Conservation (phyloP, 306 rosid species). For the Urtica urens region DNA sequence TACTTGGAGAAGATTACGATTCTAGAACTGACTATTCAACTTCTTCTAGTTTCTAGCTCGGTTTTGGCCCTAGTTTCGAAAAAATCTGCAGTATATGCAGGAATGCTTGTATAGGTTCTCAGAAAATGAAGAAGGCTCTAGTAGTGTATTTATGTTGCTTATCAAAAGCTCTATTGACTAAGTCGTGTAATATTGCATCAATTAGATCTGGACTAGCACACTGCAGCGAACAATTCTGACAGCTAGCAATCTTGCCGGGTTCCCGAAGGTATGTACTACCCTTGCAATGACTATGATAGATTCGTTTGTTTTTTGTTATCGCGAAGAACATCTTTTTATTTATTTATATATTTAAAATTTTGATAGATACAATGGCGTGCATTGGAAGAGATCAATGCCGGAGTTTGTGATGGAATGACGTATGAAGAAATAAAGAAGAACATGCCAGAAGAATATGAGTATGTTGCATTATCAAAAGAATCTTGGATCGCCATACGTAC, state of each 20-base stretch:
- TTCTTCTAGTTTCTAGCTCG: slow-evolving; percentile 13
- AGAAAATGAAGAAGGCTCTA: background rate
- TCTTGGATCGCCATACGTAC: too few relatives aligned
- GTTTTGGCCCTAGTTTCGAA: too few relatives aligned
- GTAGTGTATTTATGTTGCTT: background rate
- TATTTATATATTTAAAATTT: background rate
- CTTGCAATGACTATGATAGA: too few relatives aligned
- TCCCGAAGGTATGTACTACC: slow-evolving; percentile 82
- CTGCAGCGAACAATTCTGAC: slow-evolving; percentile 88
- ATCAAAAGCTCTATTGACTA: background rate
- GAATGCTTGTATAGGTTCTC: background rate
- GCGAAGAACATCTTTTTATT: background rate
- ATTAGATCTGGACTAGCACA: slow-evolving; percentile 97
- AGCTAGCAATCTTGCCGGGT: slow-evolving; percentile 74
- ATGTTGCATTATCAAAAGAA: slow-evolving; percentile 34
- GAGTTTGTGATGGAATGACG: slow-evolving; percentile 96
- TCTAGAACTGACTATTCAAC: too few relatives aligned
- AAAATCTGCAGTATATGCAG: too few relatives aligned
- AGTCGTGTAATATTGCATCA: slow-evolving; percentile 10
- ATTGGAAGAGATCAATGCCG: slow-evolving; percentile 83
- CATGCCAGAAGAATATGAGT: slow-evolving; percentile 97
- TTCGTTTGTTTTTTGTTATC: background rate
- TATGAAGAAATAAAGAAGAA: slow-evolving; percentile 89
- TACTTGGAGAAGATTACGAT: too few relatives aligned
- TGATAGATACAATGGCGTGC: slow-evolving; percentile 98